Conservation (phyloP, 345 rosid genomes). For the Boechera stricta region DNA sequence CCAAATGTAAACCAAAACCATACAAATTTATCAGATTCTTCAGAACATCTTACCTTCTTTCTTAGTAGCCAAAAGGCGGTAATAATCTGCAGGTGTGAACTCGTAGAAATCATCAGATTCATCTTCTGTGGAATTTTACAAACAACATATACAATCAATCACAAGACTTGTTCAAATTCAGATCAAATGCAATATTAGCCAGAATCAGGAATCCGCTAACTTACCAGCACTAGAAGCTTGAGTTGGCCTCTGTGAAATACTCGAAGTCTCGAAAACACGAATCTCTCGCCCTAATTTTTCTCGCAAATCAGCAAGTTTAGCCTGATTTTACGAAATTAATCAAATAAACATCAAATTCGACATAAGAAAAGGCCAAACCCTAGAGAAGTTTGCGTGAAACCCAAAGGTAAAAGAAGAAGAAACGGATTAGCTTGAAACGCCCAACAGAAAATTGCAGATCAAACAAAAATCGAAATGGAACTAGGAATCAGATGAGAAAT, state of each 20-base stretch:
- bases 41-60: conserved; percentile 61
- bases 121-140: conserved; percentile 49
- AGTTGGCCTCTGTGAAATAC: conserved; percentile 47
- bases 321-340: conserved; percentile 49
- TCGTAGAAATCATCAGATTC: conserved; percentile 87
- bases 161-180: conserved; percentile 1
- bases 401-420: not conserved
- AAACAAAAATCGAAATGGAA: conserved; percentile 14
- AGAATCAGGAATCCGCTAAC: conserved; percentile 2
- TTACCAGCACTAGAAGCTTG: conserved; percentile 56
- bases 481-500: not conserved
- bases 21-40: not conserved
- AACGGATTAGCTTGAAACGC: not conserved
- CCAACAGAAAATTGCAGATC: not conserved
- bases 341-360: conserved; percentile 35
- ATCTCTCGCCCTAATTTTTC: conserved; percentile 80
- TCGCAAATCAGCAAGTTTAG: conserved; percentile 61
- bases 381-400: not conserved
- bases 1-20: not conserved
- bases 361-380: conserved; percentile 6
- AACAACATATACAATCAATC: not conserved
- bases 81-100: conserved; percentile 81
- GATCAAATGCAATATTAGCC: not conserved
- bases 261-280: conserved; percentile 74
- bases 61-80: conserved; percentile 58